Percentiles rank a stretch among this genome's conserved stretches.
Conservation (phyloP, 2,329 filamentous ascomycete genomes). For the Colletotrichum spinosum region DNA sequence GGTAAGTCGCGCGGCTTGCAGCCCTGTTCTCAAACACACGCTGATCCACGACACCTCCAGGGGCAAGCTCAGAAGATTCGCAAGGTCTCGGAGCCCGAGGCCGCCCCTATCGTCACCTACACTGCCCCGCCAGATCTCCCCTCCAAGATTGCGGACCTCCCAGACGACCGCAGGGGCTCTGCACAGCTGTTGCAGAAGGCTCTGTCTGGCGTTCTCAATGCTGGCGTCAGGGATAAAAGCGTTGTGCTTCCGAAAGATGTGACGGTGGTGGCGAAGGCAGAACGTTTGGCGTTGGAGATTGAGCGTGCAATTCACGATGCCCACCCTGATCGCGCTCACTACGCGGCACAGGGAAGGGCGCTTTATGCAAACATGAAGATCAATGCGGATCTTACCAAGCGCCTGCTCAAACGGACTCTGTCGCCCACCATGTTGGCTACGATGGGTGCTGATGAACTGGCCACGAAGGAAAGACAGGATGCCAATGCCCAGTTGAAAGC, state of each 20-base stretch:
- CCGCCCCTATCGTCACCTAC: slow-evolving; percentile 55
- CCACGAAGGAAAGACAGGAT: slow-evolving; percentile 87
- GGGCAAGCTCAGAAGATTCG: slow-evolving; percentile 60
- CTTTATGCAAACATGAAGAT: slow-evolving; percentile 90
- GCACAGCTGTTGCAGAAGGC: slow-evolving; percentile 79
- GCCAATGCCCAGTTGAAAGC: slow-evolving; percentile 83
- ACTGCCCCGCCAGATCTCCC: slow-evolving; percentile 64
- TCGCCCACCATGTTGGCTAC: slow-evolving; percentile 81
- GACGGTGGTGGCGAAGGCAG: slow-evolving; percentile 72
- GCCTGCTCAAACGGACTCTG: slow-evolving; percentile 78
- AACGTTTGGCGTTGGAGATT: slow-evolving; percentile 80
- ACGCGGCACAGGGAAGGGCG: slow-evolving; percentile 75
- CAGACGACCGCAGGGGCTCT: slow-evolving; percentile 72
- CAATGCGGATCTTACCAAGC: slow-evolving; percentile 81
- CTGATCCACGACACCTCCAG: slow-evolving; percentile 43
- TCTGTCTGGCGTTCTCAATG: slow-evolving; percentile 73
- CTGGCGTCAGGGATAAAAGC: slow-evolving; percentile 73
- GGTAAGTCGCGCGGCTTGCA: slow-evolving; percentile 48
- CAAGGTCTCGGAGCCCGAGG: slow-evolving; percentile 65
- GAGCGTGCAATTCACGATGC: slow-evolving; percentile 76
- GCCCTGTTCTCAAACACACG: not conserved
- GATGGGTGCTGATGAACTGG: slow-evolving; percentile 92
- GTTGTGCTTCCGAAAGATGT: slow-evolving; percentile 73
- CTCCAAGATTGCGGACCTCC: slow-evolving; percentile 65
- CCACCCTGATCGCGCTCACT: slow-evolving; percentile 64